These are phyloP conservation scores for Stephanocyclus meneghinianus DNA, from an alignment of 352 stramenopile species.

Conservation along the genomic window DNA sequence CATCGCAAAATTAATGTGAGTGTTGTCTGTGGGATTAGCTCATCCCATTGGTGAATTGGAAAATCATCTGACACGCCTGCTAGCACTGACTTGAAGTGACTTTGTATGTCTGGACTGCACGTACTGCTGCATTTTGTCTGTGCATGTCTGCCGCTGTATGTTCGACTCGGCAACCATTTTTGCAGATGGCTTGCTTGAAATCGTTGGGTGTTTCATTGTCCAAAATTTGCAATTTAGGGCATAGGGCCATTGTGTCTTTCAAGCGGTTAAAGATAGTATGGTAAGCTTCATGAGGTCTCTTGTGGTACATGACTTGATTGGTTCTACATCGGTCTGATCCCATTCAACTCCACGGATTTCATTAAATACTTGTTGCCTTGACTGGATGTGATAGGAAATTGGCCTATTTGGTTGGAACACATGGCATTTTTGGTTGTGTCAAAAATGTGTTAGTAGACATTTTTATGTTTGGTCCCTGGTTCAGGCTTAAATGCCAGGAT, in stretches of 20 bases:
- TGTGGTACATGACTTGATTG: conserved; percentile 39
- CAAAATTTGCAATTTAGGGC: conserved; percentile 38
- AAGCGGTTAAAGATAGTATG: conserved; percentile 17
- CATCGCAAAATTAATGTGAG: too few relatives aligned
- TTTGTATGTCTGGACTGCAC: conserved; percentile 61
- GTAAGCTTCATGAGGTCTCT: conserved; percentile 40
- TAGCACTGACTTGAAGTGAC: conserved; percentile 6
- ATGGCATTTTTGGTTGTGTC: conserved; percentile 3
- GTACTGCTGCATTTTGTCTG: conserved; percentile 24
- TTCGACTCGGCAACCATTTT: conserved; percentile 23
- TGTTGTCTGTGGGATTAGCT: not conserved
- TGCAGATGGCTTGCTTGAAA: conserved; percentile 9
- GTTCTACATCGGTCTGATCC: conserved; percentile 36
- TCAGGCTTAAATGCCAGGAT: not conserved
- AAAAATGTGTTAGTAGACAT: not conserved
- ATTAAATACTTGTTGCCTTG: conserved; percentile 47
- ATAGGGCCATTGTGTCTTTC: not conserved
- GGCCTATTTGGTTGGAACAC: conserved; percentile 59
- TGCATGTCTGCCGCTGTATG: not conserved
- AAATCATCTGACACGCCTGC: conserved; percentile 39
- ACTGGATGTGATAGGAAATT: not conserved
- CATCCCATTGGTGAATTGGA: conserved; percentile 49
- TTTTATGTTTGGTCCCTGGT: not conserved
- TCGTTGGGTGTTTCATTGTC: conserved; percentile 39
- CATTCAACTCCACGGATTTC: conserved; percentile 36